These are phyloP conservation scores for Aspergillus persii DNA, from an alignment of 2,329 filamentous ascomycete genomes.

Conservation along the genomic window DNA sequence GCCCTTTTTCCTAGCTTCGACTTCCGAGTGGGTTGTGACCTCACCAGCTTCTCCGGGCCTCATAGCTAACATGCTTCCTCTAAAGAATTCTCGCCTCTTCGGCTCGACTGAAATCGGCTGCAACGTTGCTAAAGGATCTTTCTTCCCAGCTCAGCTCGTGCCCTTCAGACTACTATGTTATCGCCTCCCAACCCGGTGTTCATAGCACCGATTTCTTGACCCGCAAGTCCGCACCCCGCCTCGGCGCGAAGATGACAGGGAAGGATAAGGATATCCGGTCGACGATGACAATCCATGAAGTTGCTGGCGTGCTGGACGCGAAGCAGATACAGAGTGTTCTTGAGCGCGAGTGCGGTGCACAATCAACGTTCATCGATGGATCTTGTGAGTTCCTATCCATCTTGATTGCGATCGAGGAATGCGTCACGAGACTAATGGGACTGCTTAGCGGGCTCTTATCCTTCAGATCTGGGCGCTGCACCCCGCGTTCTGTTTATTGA, in stretches of 20 bases:
- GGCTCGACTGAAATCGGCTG: constrained; percentile 44
- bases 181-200: constrained; percentile 75
- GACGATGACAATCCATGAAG: constrained; percentile 53
- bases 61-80: constrained; percentile 26
- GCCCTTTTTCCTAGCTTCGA: constrained; percentile 86
- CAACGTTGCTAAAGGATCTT: constrained; percentile 44
- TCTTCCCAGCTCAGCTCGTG: constrained; percentile 59
- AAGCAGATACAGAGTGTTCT: constrained; percentile 44
- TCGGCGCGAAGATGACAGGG: constrained; percentile 50
- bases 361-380: constrained; percentile 44
- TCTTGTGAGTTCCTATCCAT: constrained; percentile 34
- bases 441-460: constrained; percentile 39
- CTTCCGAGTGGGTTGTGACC: constrained; percentile 63
- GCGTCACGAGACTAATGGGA: constrained; percentile 15
- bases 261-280: constrained; percentile 53
- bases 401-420: neutral
- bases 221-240: constrained; percentile 52
- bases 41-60: constrained; percentile 5
- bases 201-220: constrained; percentile 66
- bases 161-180: constrained; percentile 71
- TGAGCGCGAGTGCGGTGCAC: constrained; percentile 48
- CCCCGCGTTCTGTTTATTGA: constrained; percentile 47
- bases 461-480: constrained; percentile 33
- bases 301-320: constrained; percentile 50
- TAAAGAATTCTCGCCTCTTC: constrained; percentile 40